phyloP scores from a whole-genome alignment of 306 rosid species.

The Sphenostylis stenocarpa region DNA sequence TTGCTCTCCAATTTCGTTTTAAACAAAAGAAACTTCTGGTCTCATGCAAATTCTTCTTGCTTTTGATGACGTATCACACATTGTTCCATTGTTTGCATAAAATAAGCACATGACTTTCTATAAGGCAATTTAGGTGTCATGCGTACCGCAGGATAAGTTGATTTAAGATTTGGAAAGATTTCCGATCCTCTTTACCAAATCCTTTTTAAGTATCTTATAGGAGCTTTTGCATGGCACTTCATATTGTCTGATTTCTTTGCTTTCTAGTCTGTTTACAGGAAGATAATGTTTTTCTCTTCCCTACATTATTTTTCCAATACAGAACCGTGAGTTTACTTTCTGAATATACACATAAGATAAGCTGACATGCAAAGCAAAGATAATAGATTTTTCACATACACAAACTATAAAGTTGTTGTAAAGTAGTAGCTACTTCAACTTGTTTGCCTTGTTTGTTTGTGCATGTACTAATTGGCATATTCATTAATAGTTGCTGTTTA shows the following conservation, averaged over 20 bases:
- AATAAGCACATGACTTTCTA: conserved; percentile 13
- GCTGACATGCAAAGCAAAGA: neutral
- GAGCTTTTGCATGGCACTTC: neutral
- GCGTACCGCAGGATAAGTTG: neutral
- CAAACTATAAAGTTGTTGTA: neutral
- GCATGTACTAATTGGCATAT: neutral
- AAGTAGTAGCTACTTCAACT: neutral
- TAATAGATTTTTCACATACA: neutral
- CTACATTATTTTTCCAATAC: neutral
- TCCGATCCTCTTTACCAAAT: neutral
- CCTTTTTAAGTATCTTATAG: neutral
- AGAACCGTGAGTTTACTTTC: neutral
- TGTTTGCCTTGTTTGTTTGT: neutral
- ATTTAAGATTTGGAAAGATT: conserved; percentile 11
- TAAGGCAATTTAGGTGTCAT: conserved; percentile 11
- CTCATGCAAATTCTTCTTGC: neutral
- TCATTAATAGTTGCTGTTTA: neutral
- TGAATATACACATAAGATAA: neutral
- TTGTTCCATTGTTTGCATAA: conserved; percentile 7
- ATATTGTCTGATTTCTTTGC: neutral
- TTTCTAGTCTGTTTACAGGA: neutral
- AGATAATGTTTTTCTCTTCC: neutral
- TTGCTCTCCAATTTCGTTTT: neutral
- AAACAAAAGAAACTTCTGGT: neutral
- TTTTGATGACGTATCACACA: neutral